phyloP scores from a whole-genome alignment of 1,139 yeast genomes.

The Entelexis sorbosivorans region DNA sequence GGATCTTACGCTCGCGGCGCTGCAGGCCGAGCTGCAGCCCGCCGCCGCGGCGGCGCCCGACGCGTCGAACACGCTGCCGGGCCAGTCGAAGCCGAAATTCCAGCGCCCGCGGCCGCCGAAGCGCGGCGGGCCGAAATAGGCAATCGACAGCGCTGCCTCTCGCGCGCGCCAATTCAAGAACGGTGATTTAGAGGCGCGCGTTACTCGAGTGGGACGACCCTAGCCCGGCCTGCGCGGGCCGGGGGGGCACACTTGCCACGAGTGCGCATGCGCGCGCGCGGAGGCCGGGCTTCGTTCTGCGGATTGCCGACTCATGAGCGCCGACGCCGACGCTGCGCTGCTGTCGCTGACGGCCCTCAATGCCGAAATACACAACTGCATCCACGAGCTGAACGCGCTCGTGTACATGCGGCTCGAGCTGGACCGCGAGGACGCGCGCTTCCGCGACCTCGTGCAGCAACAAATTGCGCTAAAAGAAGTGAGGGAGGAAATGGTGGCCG shows the following conservation, averaged over 20 bases:
- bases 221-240: neutral
- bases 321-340: neutral
- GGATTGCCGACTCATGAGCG: neutral
- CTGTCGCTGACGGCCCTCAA: neutral
- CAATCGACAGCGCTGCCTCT: too few relatives aligned
- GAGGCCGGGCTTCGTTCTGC: too few relatives aligned
- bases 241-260: neutral
- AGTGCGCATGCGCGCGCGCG: neutral
- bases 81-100: conserved; percentile 13
- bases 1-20: conserved; percentile 16
- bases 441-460: neutral
- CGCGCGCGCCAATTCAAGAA: too few relatives aligned
- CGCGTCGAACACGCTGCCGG: neutral
- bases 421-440: neutral
- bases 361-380: neutral
- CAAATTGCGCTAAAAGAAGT: neutral
- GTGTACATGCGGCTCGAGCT: neutral
- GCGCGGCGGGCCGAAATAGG: conserved; percentile 4
- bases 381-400: neutral
- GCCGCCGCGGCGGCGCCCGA: conserved; percentile 6
- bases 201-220: neutral
- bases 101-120: conserved; percentile 16
- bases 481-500: neutral
- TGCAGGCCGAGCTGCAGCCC: conserved; percentile 8
- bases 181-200: too few relatives aligned